Percentiles rank a stretch among this genome's conserved stretches.
Conservation (phyloP, 1,284 basidiomycete species). For the Ceratobasidium papillatum region DNA sequence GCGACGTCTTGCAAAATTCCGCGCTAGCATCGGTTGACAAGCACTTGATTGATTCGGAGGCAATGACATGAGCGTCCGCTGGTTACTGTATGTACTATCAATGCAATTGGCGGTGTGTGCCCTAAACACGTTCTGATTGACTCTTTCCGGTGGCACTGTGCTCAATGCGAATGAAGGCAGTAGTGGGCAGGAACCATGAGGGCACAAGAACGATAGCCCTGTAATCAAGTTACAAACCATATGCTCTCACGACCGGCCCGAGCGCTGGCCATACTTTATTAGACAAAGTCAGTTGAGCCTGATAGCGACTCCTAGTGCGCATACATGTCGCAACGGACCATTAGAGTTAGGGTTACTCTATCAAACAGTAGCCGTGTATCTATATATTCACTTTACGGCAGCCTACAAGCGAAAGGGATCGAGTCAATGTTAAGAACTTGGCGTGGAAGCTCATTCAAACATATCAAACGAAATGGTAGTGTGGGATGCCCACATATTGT, state of each 20-base stretch:
- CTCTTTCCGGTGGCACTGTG: neutral
- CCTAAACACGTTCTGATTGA: constrained; percentile 8
- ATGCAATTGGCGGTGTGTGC: neutral
- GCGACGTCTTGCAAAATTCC: constrained; percentile 50
- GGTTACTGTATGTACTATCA: neutral
- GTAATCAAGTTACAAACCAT: neutral
- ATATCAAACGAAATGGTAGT: constrained; percentile 5
- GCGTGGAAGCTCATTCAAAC: constrained; percentile 6
- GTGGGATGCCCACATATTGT: neutral
- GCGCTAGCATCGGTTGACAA: constrained; percentile 47
- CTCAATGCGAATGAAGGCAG: neutral
- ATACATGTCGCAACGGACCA: neutral
- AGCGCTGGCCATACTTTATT: neutral
- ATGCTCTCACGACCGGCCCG: neutral
- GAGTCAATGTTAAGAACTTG: neutral
- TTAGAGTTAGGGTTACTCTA: neutral
- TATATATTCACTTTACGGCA: neutral
- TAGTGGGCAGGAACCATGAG: neutral
- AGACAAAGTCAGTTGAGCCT: neutral
- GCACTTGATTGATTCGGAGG: neutral
- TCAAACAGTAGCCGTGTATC: neutral
- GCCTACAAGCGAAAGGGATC: neutral
- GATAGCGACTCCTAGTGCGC: neutral
- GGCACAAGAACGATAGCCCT: neutral
- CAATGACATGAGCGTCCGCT: neutral